Evolutionary conservation across 352 stramenopile genomes (phyloP).

Genomic region (Globisporangium sylvaticum): DNA sequence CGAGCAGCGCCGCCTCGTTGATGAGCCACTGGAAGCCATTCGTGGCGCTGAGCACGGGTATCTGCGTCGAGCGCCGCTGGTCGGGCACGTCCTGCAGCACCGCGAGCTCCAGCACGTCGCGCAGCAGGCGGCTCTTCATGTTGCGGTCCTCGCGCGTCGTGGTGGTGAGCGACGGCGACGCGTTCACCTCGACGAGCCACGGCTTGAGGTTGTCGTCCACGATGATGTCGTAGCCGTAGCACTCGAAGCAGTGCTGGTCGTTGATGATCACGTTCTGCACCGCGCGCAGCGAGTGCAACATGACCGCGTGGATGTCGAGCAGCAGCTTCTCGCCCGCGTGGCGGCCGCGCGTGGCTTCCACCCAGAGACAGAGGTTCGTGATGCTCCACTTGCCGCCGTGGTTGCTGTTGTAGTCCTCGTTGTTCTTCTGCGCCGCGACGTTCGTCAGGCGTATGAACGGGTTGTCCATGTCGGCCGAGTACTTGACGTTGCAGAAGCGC

Average conservation of each 20-base stretch:
- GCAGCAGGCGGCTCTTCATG: slow-evolving; percentile 72
- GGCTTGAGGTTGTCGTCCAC: slow-evolving; percentile 90
- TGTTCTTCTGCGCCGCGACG: slow-evolving; percentile 89
- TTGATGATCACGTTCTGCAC: slow-evolving; percentile 94
- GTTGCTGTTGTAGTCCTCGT: slow-evolving; percentile 89
- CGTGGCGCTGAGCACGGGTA: slow-evolving; percentile 44
- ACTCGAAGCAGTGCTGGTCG: slow-evolving; percentile 93
- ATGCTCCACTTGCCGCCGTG: slow-evolving; percentile 91
- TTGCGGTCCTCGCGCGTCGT: slow-evolving; percentile 71
- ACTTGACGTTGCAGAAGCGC: slow-evolving; percentile 91
- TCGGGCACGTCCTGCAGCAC: slow-evolving; percentile 45
- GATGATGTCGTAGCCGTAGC: slow-evolving; percentile 94
- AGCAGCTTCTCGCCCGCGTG: slow-evolving; percentile 57
- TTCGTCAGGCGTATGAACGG: slow-evolving; percentile 89
- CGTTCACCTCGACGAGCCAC: slow-evolving; percentile 91
- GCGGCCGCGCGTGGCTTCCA: slow-evolving; percentile 66
- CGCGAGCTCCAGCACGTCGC: slow-evolving; percentile 66
- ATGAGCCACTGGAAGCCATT: slow-evolving; percentile 71
- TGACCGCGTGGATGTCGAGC: slow-evolving; percentile 67
- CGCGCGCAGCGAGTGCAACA: slow-evolving; percentile 80
- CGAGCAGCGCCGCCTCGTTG: slow-evolving; percentile 55
- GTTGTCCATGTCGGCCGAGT: slow-evolving; percentile 88
- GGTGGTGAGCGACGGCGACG: slow-evolving; percentile 66
- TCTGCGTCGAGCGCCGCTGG: slow-evolving; percentile 33
- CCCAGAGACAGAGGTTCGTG: slow-evolving; percentile 79